Percentiles rank a stretch among this genome's conserved stretches.
Evolutionary conservation across 2,329 filamentous ascomycete species (phyloP).

Genomic region (Colletotrichum echinochloae): DNA sequence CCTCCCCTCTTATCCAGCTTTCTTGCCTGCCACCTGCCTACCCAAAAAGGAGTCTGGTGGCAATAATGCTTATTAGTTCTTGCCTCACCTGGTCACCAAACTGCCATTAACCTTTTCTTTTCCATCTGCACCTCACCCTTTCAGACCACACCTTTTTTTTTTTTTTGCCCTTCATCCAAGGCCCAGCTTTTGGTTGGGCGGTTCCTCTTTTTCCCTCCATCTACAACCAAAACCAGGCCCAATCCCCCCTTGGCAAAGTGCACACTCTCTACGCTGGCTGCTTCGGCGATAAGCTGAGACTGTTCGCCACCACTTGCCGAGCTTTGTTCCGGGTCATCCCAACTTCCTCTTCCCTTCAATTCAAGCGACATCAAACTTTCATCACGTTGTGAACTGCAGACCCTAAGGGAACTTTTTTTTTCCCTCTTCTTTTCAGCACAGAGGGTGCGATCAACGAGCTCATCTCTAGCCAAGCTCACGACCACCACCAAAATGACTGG

Average conservation of each 20-base stretch:
- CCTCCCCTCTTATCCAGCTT: neutral
- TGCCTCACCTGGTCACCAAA: neutral
- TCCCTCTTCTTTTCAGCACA: neutral
- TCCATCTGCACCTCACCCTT: neutral
- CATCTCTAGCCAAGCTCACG: neutral
- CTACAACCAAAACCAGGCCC: neutral
- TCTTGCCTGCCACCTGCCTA: neutral
- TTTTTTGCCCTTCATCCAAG: neutral
- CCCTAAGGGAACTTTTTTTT: neutral
- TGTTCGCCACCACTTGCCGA: constrained; percentile 36
- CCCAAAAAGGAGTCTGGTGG: constrained; percentile 17
- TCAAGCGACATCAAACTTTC: constrained; percentile 23
- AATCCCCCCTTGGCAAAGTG: neutral
- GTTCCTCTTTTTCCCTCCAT: neutral
- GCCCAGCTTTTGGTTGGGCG: neutral
- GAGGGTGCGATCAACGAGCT: neutral
- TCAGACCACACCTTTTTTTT: neutral
- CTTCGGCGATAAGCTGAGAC: constrained; percentile 36
- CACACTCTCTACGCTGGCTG: neutral
- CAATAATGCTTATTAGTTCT: neutral
- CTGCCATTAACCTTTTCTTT: neutral
- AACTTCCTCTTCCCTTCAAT: constrained; percentile 15
- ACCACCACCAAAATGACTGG: constrained; percentile 17
- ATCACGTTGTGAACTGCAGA: constrained; percentile 2
- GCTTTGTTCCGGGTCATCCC: constrained; percentile 37